Evolutionary conservation across 805 yeast genomes (phyloP), one percentile per base, ranked within the genome.

Genomic region (Cyberlindnera amylophila): DNA sequence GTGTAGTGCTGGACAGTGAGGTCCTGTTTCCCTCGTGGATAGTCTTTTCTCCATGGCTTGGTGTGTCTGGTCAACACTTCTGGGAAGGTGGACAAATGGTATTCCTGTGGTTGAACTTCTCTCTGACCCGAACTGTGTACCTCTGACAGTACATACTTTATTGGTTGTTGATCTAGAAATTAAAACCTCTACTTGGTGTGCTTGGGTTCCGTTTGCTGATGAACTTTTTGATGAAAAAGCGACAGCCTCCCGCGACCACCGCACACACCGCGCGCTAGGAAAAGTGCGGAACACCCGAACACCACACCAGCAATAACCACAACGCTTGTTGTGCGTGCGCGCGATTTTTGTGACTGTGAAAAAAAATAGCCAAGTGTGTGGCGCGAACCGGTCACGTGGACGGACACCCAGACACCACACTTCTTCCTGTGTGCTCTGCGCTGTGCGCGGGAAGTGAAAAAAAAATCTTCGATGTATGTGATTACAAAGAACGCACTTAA

Each of bases 181-280:
- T 27, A 23, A 18, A 29, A 29, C 44, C 43, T 33, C 29, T 26
- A 14, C 14, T n/a, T n/a, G n/a, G 26, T 26, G 42, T 38, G 39
- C 38, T 42, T 32, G 37, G n/a, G 43, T 39, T 39, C 44, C 36
- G 26, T 5, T 12, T 8, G 30, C 30, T 39, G 26, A 42, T 44
- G 39, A 44, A 44, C 45, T 37, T 44, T 44, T 44, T 42, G 51
- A 39, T 47, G 52, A 52, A 52, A 50, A 52, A 44, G 43, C 49
- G 39, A 38, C 36, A 17, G 34, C 17, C 30, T 6, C 30, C 14
- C 30, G 38, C 37, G 34, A 30, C 19, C 27, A 30, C 19, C 27
- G 36, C 36, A 38, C 29, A 27, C 29, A 24, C 32, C 32, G 24
- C 24, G 24, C 6, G 8, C 9, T 6, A 9, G 8, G 24, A 4